Conservation (phyloP, 768 basidiomycete species). For the Gyrodon lividus region DNA sequence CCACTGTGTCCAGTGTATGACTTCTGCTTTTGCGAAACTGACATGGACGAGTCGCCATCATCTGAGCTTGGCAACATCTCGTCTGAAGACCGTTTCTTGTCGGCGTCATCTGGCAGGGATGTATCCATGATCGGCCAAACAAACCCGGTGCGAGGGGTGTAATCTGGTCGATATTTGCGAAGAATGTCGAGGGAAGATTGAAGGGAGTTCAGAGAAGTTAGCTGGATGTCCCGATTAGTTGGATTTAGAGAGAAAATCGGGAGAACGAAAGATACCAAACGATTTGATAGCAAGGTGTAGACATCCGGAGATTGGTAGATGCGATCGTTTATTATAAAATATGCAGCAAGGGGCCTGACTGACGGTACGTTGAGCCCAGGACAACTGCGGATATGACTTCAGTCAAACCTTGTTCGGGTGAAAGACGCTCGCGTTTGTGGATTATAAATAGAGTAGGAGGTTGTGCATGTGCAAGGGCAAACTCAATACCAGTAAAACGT, state of each 20-base stretch:
- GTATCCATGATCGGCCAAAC: conserved; percentile 79
- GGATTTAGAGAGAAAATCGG: neutral
- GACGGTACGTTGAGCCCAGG: conserved; percentile 8
- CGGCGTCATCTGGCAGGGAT: conserved; percentile 39
- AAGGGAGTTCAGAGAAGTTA: conserved; percentile 67
- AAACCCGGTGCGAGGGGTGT: conserved; percentile 81
- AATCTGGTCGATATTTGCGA: conserved; percentile 73
- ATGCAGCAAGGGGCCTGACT: conserved; percentile 79
- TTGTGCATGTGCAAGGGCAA: conserved; percentile 76
- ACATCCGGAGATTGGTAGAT: conserved; percentile 88
- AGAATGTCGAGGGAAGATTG: conserved; percentile 76
- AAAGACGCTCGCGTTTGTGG: conserved; percentile 83
- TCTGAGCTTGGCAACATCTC: conserved; percentile 24
- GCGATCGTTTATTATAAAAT: conserved; percentile 86
- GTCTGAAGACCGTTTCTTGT: conserved; percentile 39
- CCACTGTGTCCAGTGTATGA: conserved; percentile 22
- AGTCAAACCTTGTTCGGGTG: conserved; percentile 75
- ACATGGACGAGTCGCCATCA: conserved; percentile 19
- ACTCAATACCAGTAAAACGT: conserved; percentile 86
- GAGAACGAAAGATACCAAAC: conserved; percentile 54
- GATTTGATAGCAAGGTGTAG: conserved; percentile 80
- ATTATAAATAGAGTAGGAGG: conserved; percentile 85
- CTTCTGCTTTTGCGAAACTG: conserved; percentile 22
- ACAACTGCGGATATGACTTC: neutral
- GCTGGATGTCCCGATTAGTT: conserved; percentile 34